These are phyloP conservation scores for Coriolopsis trogii DNA, from an alignment of 1,284 basidiomycete species.

Conservation along the genomic window DNA sequence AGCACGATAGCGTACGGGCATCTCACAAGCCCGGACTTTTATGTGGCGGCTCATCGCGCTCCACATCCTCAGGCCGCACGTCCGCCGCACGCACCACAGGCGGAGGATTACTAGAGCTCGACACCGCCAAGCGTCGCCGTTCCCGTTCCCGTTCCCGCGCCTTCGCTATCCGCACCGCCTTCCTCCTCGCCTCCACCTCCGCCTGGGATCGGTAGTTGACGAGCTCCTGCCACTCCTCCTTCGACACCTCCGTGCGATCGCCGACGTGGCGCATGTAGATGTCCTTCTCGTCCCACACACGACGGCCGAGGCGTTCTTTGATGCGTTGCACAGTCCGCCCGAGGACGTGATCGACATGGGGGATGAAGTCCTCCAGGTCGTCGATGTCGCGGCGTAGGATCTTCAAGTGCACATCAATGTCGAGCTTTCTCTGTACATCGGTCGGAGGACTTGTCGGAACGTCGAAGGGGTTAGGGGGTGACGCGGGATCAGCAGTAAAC, in stretches of 20 bases:
- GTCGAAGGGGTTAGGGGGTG: constrained; percentile 38
- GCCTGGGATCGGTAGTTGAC: constrained; percentile 31
- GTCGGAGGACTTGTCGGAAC: constrained; percentile 24
- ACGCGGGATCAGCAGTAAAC: no score
- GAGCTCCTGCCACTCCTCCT: constrained; percentile 39
- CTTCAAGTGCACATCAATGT: constrained; percentile 56
- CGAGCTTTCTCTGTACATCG: constrained; percentile 41
- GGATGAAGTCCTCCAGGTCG: constrained; percentile 48
- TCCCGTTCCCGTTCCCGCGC: not conserved
- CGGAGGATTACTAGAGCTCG: no score
- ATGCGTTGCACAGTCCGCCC: constrained; percentile 57
- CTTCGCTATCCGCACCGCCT: not conserved
- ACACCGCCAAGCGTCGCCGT: no score
- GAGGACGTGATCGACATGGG: constrained; percentile 44
- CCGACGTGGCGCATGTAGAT: constrained; percentile 49
- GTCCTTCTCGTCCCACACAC: constrained; percentile 64
- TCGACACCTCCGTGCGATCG: constrained; percentile 35
- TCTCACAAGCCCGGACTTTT: not conserved
- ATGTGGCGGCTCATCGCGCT: not conserved
- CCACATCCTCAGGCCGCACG: not conserved
- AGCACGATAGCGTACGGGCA: not conserved
- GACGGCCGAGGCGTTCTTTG: constrained; percentile 70
- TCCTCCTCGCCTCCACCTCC: constrained; percentile 2
- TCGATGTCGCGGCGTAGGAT: constrained; percentile 56
- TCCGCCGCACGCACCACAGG: no score